Conservation (phyloP, 2,329 filamentous ascomycete species). For the Emmonsia crescens region DNA sequence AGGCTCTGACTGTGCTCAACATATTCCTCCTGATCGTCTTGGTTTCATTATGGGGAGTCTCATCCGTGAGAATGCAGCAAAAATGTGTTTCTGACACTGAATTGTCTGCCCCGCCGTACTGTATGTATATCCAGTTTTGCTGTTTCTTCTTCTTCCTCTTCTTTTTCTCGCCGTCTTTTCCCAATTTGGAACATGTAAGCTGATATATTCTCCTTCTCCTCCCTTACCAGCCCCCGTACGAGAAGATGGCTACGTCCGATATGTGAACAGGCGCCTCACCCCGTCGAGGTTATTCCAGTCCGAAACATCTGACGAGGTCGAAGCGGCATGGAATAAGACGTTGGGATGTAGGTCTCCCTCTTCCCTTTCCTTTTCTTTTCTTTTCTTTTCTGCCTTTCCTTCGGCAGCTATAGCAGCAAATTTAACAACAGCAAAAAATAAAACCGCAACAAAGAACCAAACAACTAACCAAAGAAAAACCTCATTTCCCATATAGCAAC, state of each 20-base stretch:
- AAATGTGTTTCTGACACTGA: not conserved
- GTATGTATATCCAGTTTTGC: not conserved
- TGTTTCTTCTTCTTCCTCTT: not conserved
- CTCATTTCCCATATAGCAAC: not conserved
- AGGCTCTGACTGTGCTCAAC: not conserved
- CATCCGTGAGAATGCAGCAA: not conserved
- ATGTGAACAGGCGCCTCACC: conserved; percentile 8
- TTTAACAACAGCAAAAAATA: not conserved
- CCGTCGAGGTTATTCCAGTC: conserved; percentile 10
- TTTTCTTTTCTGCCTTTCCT: not conserved
- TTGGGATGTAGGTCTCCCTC: conserved; percentile 6
- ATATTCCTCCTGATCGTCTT: conserved; percentile 2
- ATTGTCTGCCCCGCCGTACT: conserved; percentile 3
- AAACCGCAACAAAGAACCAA: not conserved
- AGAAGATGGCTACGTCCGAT: conserved; percentile 10
- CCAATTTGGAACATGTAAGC: not conserved
- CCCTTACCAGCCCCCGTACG: conserved; percentile 4
- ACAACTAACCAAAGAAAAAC: not conserved
- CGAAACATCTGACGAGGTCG: conserved; percentile 9
- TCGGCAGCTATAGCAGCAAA: not conserved
- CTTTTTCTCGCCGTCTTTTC: not conserved
- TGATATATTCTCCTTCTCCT: not conserved
- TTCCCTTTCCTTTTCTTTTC: not conserved
- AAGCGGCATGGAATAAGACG: conserved; percentile 8
- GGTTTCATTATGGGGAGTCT: not conserved